A percentile compares a stretch with the other conserved stretches of the same genome.
Evolutionary conservation across 176 grass and related monocot genomes (phyloP).

Genomic region (Eleusine coracana): DNA sequence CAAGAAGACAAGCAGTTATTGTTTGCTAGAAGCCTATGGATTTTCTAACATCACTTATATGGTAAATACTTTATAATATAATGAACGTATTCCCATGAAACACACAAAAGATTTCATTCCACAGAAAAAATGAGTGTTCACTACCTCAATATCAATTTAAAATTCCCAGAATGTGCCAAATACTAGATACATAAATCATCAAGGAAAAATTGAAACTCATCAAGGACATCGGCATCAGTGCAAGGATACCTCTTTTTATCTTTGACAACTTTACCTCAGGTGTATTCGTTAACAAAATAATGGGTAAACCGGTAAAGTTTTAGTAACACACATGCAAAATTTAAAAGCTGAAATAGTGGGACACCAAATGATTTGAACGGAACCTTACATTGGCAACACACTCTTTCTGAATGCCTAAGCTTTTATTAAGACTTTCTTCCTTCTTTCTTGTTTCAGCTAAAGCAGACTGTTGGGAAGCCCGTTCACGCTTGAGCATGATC

Average conservation of each 20-base stretch:
- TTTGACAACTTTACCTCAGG: neutral
- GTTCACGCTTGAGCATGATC: slow-evolving; percentile 66
- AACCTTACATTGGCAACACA: slow-evolving; percentile 72
- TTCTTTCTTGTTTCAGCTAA: slow-evolving; percentile 70
- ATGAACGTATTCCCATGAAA: neutral
- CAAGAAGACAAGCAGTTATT: neutral
- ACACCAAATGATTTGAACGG: neutral
- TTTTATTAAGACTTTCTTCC: slow-evolving; percentile 77
- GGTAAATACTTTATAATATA: neutral
- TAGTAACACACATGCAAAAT: neutral
- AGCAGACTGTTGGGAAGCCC: slow-evolving; percentile 57
- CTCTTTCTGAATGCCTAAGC: slow-evolving; percentile 76
- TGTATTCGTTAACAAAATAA: neutral
- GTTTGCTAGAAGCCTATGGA: neutral
- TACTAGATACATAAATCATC: neutral
- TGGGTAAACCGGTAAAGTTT: neutral
- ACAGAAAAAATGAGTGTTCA: neutral
- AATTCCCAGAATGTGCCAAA: neutral
- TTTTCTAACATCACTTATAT: neutral
- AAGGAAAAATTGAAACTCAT: neutral
- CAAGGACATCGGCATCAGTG: neutral
- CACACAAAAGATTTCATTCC: neutral
- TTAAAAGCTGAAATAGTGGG: neutral
- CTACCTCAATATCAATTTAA: neutral
- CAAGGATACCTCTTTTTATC: neutral